phyloP scores from a whole-genome alignment of 2,329 filamentous ascomycete species.

The Alternaria arbusti region DNA sequence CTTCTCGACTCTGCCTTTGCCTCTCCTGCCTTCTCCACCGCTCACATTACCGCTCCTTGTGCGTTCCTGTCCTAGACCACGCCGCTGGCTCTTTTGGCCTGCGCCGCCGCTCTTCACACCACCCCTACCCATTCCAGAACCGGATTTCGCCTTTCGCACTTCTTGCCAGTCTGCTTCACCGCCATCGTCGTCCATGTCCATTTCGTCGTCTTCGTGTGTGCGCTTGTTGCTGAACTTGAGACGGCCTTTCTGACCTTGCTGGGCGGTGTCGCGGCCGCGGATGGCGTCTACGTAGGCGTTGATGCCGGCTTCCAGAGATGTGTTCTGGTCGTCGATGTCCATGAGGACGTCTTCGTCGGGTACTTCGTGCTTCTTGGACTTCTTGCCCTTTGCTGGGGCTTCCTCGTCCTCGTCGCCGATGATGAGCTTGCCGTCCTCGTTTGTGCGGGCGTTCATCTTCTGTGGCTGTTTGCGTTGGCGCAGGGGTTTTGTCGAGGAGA shows the following conservation, averaged over 20 bases:
- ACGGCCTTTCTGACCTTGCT: conserved; percentile 65
- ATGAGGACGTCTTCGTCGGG: conserved; percentile 61
- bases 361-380: conserved; percentile 43
- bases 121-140: conserved; percentile 37
- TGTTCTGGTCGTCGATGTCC: conserved; percentile 61
- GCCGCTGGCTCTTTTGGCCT: conserved; percentile 36
- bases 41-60: conserved; percentile 34
- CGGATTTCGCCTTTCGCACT: conserved; percentile 46
- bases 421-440: conserved; percentile 82
- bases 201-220: conserved; percentile 52
- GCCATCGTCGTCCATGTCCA: conserved; percentile 55
- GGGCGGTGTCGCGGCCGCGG: conserved; percentile 64
- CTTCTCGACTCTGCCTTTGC: conserved; percentile 18
- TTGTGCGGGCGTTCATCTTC: conserved; percentile 56
- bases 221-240: conserved; percentile 65
- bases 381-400: conserved; percentile 33
- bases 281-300: conserved; percentile 69
- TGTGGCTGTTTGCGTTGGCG: conserved; percentile 62
- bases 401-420: conserved; percentile 63
- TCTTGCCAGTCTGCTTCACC: conserved; percentile 39
- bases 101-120: conserved; percentile 27
- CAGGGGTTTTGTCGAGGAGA: conserved; percentile 85
- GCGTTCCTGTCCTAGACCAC: conserved; percentile 47
- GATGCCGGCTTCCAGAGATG: conserved; percentile 57
- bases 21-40: conserved; percentile 25